These are phyloP conservation scores for Diplogelasinospora grovesii DNA, from an alignment of 495 filamentous ascomycete species.

Conservation along the genomic window DNA sequence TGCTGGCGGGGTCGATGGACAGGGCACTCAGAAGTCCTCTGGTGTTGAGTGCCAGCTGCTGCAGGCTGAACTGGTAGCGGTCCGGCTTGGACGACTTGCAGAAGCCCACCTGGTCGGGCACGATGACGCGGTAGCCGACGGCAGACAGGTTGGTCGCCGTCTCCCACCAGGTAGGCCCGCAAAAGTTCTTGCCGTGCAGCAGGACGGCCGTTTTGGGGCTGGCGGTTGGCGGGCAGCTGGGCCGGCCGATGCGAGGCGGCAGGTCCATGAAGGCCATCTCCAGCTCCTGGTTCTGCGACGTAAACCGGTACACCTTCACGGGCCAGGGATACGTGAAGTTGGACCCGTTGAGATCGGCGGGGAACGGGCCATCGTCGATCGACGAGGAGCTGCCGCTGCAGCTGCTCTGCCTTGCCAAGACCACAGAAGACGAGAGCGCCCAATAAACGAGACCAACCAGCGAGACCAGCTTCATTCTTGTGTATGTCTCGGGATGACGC, in stretches of 20 bases:
- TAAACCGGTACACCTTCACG: constrained; percentile 32
- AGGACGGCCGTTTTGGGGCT: constrained; percentile 27
- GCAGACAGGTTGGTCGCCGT: constrained; percentile 26
- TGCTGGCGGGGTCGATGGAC: constrained; percentile 5
- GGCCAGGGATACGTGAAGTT: constrained; percentile 40
- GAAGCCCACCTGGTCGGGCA: constrained; percentile 42
- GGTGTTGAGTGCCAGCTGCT: constrained; percentile 37
- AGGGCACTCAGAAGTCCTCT: constrained; percentile 27
- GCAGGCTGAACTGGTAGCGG: constrained; percentile 36
- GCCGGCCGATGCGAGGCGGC: too few relatives aligned
- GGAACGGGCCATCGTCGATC: constrained; percentile 22
- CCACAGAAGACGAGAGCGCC: too few relatives aligned
- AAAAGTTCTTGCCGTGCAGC: constrained; percentile 44
- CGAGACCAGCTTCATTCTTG: too few relatives aligned
- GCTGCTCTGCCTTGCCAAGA: too few relatives aligned
- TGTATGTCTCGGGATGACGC: too few relatives aligned
- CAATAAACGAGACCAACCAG: too few relatives aligned
- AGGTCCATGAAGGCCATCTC: constrained; percentile 46
- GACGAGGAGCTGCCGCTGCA: too few relatives aligned
- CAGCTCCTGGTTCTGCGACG: constrained; percentile 27
- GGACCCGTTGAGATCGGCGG: constrained; percentile 31
- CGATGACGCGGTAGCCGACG: constrained; percentile 36
- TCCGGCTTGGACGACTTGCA: constrained; percentile 43
- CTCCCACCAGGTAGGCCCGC: constrained; percentile 34
- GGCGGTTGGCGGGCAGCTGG: too few relatives aligned